Base-by-base conservation (phyloP, 331 rosid genomes). In the Acacia pycnantha region DNA sequence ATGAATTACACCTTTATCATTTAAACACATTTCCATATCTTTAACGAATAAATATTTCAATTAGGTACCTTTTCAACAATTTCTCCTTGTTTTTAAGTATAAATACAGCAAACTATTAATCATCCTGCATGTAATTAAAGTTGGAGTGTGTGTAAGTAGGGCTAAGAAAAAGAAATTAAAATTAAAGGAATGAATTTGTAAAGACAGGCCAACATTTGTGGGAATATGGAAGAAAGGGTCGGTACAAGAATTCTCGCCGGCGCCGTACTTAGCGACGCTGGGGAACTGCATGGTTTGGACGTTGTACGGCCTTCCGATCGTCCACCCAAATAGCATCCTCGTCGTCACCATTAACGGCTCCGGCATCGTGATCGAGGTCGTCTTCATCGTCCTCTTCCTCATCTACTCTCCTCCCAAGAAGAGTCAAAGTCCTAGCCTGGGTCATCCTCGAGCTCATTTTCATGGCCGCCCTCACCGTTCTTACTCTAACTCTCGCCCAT, bases 271-370 rank as follows among this genome's bases (percentile, higher is more conserved):
- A 3, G 97, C 97, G 2, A 88, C 96, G 11, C 78, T 94, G 3
- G 24, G 77, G 1, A 94, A 94, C 84, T 92, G 98, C 86, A 61
- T 91, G 92, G 87, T 88, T 2, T 94, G 98, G 98, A 85, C 91
- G 0, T 70, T 94, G 24, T 92, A 92, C 64, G 97, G 96, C 0
- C 70, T 92, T 8, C 98, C 98, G 3, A 79, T 88, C 73, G 92
- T 92, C 56, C 91, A 88, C 77, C 93, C 98, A 0, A 62, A 88
- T 11, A 94, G 94, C 75, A 2, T 77, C 11, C 87, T 90, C 2
- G 90, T 94, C 6, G 75, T 86, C 26, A 94, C 97, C 73, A 91
- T 92, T 68, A 94, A 94, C 8, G 93, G 92, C 21, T 7, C 88
- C 9, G 97, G 96, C 0, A 71, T 77, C 1, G 79, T 66, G 5